phyloP scores from a whole-genome alignment of 2,329 filamentous ascomycete genomes.

The Alternaria dauci region DNA sequence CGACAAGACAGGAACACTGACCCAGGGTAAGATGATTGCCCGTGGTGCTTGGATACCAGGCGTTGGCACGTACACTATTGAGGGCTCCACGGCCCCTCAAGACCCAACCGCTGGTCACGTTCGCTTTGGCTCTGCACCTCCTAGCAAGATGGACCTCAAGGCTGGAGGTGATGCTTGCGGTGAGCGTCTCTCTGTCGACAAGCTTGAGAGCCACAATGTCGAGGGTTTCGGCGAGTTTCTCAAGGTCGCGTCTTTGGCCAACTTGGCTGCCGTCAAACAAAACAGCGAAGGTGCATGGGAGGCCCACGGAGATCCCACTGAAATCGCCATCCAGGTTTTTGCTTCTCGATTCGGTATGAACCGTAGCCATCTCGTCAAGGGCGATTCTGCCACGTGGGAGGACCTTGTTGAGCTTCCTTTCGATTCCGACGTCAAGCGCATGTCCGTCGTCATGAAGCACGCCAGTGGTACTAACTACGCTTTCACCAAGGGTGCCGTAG shows the following conservation, averaged over 20 bases:
- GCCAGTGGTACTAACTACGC: constrained; percentile 45
- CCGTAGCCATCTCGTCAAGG: constrained; percentile 59
- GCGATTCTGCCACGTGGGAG: constrained; percentile 39
- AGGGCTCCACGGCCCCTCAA: constrained; percentile 44
- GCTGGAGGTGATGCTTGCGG: constrained; percentile 25
- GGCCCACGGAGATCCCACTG: constrained; percentile 60
- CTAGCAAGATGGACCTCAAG: constrained; percentile 40
- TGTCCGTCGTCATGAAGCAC: constrained; percentile 73
- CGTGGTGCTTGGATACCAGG: constrained; percentile 51
- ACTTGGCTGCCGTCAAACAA: constrained; percentile 61
- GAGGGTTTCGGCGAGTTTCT: constrained; percentile 44
- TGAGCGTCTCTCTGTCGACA: constrained; percentile 26
- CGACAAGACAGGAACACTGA: constrained; percentile 59
- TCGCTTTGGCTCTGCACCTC: constrained; percentile 34
- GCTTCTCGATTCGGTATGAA: constrained; percentile 73
- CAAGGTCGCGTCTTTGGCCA: constrained; percentile 54
- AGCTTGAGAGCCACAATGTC: constrained; percentile 32
- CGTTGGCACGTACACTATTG: constrained; percentile 49
- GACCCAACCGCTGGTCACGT: constrained; percentile 47
- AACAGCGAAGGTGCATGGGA: constrained; percentile 52
- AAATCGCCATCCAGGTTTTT: constrained; percentile 79
- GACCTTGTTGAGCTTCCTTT: constrained; percentile 73
- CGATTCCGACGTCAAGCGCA: constrained; percentile 77
- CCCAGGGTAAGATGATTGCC: constrained; percentile 50
- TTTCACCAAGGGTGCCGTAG: constrained; percentile 74